A percentile compares a stretch with the other conserved stretches of the same genome.
phyloP scores from a whole-genome alignment of 768 basidiomycete genomes.

The Suillus brevipes region DNA sequence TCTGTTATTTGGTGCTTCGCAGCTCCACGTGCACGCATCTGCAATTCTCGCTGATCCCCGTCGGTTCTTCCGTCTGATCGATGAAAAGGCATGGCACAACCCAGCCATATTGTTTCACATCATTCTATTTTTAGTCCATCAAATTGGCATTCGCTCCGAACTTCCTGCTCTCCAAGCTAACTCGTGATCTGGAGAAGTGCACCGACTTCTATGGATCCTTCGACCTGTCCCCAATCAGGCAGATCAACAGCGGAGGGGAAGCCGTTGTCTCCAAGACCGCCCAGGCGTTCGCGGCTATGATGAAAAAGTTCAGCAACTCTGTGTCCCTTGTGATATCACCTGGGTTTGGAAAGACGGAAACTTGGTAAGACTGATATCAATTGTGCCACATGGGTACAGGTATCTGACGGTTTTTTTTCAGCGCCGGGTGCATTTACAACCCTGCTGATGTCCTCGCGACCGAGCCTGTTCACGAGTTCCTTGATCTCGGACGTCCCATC shows the following conservation, averaged over 20 bases:
- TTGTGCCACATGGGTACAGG: neutral
- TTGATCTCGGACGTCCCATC: slow-evolving; percentile 37
- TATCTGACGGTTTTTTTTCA: neutral
- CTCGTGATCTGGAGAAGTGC: slow-evolving; percentile 32
- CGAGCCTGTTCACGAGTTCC: slow-evolving; percentile 31
- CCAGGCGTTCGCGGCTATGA: slow-evolving; percentile 34
- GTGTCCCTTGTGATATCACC: slow-evolving; percentile 19
- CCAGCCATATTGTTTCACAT: slow-evolving; percentile 16
- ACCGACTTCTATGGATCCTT: slow-evolving; percentile 26
- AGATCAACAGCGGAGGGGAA: slow-evolving; percentile 45
- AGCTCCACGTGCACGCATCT: slow-evolving; percentile 24
- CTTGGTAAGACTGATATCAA: slow-evolving; percentile 26
- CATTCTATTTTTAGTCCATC: slow-evolving; percentile 23
- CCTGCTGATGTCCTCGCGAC: slow-evolving; percentile 24
- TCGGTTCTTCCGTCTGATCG: slow-evolving; percentile 33
- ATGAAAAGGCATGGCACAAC: slow-evolving; percentile 32
- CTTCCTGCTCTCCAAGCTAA: slow-evolving; percentile 42
- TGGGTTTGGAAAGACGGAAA: slow-evolving; percentile 47
- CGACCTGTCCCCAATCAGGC: slow-evolving; percentile 35
- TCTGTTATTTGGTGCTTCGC: slow-evolving; percentile 30
- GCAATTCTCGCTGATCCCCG: slow-evolving; percentile 26
- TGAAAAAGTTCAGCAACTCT: slow-evolving; percentile 27
- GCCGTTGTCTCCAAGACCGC: slow-evolving; percentile 39
- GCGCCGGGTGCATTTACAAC: slow-evolving; percentile 44
- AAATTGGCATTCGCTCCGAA: slow-evolving; percentile 40